Base-by-base conservation (phyloP, 129 eudicot species). In the Pseudognaphalium luteoalbum region DNA sequence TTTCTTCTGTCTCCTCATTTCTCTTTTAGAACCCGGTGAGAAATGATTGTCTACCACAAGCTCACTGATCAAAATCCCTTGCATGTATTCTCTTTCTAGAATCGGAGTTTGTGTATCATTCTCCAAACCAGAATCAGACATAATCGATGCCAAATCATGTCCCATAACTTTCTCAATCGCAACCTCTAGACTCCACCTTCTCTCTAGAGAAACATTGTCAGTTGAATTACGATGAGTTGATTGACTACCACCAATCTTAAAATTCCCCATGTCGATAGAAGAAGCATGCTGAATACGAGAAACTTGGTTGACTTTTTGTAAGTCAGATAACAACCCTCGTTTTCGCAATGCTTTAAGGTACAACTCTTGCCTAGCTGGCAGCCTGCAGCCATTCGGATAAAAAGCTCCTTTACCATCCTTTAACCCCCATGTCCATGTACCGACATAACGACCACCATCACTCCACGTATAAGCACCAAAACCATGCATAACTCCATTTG, bases 71-170 rank as follows among this genome's bases (percentile, higher is more conserved):
- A 94, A 79, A 58, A 94, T 93, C 75, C 99, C 99, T 82, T 94
- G 99, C 99, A 94, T 94, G 64, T 94, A 94, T 69, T 94, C 99
- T 78, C 99, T 78, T 80, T 94, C 99, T 30, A 91, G 81, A 19
- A 94, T 91, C 64, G 97, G 91, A 74, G 85, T 73, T 64, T 80
- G 80, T 20, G 35, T 62, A 14, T 73, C 85, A 72, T 80, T 83
- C 80, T 85, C 92, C 32, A 68, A 83, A 28, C 77, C 52, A 62
- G 81, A 47, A 14, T 90, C 96, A 41, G 94, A 78, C 70, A 80
- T 68, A 54, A 89, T 79, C 6, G 77, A 73, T 22, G 90, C 84
- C 72, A 83, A 51, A 71, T 75, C 87, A 76, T 84, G 77, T 66
- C 98, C 98, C 68, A 94, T 81, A 15, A 84, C 83, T 33, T 94